Conservation (phyloP, 495 filamentous ascomycete genomes). For the Usnea hakonensis region DNA sequence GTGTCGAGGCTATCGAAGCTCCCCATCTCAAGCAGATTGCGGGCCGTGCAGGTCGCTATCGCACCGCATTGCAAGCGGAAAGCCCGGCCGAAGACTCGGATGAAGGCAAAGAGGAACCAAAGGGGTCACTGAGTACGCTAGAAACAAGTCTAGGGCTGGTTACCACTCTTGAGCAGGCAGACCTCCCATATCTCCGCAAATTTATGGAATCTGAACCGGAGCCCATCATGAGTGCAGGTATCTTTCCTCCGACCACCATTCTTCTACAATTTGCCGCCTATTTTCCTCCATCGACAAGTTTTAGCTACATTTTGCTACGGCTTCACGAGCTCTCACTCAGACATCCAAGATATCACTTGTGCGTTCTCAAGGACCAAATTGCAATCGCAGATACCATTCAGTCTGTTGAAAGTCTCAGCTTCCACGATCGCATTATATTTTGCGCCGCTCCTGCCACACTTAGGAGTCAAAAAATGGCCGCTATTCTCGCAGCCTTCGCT, state of each 20-base stretch:
- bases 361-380: slow-evolving; percentile 49
- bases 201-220: slow-evolving; percentile 56
- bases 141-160: slow-evolving; percentile 57
- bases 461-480: slow-evolving; percentile 29
- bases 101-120: not conserved
- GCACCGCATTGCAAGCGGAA: slow-evolving; percentile 51
- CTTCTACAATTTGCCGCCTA: slow-evolving; percentile 66
- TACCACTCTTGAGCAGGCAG: slow-evolving; percentile 65
- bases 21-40: slow-evolving; percentile 90
- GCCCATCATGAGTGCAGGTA: slow-evolving; percentile 64
- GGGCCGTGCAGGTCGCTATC: slow-evolving; percentile 86
- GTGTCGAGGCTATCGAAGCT: slow-evolving; percentile 47
- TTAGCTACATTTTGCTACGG: slow-evolving; percentile 67
- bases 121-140: not conserved
- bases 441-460: slow-evolving; percentile 56
- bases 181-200: slow-evolving; percentile 53
- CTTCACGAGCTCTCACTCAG: slow-evolving; percentile 57
- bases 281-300: slow-evolving; percentile 67
- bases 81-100: slow-evolving; percentile 17
- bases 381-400: slow-evolving; percentile 64
- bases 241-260: slow-evolving; percentile 58
- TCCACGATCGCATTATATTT: slow-evolving; percentile 66
- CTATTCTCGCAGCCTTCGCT: slow-evolving; percentile 52
- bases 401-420: slow-evolving; percentile 50
- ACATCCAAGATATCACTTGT: slow-evolving; percentile 64